These are phyloP conservation scores for Cordyceps cicadae DNA, from an alignment of 2,329 filamentous ascomycete species.

Conservation along the genomic window DNA sequence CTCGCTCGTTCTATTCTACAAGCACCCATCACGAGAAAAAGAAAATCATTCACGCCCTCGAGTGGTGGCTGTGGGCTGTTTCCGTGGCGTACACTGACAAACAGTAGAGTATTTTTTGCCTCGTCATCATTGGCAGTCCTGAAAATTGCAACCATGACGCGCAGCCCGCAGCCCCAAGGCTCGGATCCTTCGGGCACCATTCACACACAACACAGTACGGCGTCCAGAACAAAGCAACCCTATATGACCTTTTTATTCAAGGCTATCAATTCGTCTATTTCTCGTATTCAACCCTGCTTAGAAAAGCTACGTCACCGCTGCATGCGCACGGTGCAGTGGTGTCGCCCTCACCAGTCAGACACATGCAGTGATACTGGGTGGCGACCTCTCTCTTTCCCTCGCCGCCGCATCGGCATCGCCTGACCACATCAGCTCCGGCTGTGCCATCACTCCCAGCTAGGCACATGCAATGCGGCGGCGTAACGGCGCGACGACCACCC, in stretches of 20 bases:
- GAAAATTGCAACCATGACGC: not conserved
- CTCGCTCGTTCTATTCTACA: not conserved
- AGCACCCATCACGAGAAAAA: not conserved
- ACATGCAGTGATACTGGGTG: slow-evolving; percentile 1
- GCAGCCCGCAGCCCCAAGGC: no score
- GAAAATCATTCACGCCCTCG: not conserved
- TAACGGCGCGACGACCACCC: not conserved
- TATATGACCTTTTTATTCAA: not conserved
- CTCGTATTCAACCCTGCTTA: slow-evolving; percentile 1
- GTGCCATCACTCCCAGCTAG: not conserved
- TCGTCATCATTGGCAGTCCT: not conserved
- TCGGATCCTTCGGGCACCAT: not conserved
- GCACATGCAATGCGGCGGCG: not conserved
- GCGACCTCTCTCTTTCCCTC: not conserved
- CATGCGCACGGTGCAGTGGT: not conserved
- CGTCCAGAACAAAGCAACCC: not conserved
- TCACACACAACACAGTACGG: not conserved
- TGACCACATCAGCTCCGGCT: not conserved
- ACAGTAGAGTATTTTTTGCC: not conserved
- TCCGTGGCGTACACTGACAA: not conserved
- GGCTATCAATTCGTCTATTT: not conserved
- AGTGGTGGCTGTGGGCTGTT: not conserved
- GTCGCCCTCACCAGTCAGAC: not conserved
- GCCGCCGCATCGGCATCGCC: not conserved
- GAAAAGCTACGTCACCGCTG: not conserved